Evolutionary conservation across 108 stramenopile species (phyloP).

Genomic region (Fistulifera solaris): DNA sequence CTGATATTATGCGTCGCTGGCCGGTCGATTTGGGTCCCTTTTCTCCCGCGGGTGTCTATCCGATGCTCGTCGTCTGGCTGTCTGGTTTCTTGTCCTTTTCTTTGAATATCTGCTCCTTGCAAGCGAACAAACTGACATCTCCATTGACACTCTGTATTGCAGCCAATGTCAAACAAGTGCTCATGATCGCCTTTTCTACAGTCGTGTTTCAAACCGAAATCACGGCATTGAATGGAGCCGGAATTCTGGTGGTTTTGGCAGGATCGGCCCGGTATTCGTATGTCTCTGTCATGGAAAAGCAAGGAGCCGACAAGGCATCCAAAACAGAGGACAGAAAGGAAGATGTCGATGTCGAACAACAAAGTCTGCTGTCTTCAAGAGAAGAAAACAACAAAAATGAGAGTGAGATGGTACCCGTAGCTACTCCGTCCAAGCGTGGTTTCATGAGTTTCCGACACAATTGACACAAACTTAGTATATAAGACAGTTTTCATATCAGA

Average conservation of each 20-base stretch:
- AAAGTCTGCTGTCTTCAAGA: no score
- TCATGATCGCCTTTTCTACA: constrained; percentile 54
- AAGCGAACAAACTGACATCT: constrained; percentile 81
- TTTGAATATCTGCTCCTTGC: constrained; percentile 70
- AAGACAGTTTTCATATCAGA: no score
- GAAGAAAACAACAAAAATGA: no score
- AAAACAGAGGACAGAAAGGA: not conserved
- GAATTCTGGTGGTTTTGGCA: constrained; percentile 55
- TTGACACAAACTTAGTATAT: no score
- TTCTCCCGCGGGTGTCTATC: constrained; percentile 11
- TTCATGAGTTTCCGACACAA: no score
- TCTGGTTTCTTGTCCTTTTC: constrained; percentile 65
- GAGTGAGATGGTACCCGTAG: no score
- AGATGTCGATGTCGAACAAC: not conserved
- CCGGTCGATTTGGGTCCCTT: constrained; percentile 25
- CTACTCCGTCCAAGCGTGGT: no score
- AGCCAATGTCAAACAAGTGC: constrained; percentile 85
- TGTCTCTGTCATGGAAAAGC: constrained; percentile 55
- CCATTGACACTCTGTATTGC: constrained; percentile 81
- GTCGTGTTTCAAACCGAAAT: constrained; percentile 45
- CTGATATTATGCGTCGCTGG: constrained; percentile 35
- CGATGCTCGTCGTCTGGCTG: constrained; percentile 32
- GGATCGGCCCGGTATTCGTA: constrained; percentile 76
- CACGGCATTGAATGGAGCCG: constrained; percentile 42
- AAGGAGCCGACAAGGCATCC: constrained; percentile 1